phyloP scores from a whole-genome alignment of 2,329 filamentous ascomycete species.

The Cercospora sp. region DNA sequence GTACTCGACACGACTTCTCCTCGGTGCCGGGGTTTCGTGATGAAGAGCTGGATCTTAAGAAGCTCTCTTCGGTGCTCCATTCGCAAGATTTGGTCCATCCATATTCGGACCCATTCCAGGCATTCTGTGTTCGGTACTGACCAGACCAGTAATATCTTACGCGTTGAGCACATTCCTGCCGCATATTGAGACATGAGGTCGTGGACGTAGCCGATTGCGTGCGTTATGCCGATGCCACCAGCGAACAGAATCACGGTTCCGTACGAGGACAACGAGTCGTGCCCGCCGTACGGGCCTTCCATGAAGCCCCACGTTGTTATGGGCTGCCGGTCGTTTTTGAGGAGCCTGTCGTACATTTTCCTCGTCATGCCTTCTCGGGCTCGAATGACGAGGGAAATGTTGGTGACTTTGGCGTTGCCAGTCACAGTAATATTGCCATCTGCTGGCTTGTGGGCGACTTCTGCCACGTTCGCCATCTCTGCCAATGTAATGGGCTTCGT shows the following conservation, averaged over 20 bases:
- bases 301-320: conserved; percentile 66
- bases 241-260: conserved; percentile 78
- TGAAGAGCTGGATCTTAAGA: conserved; percentile 61
- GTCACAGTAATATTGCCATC: conserved; percentile 28
- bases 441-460: conserved; percentile 22
- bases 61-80: conserved; percentile 60
- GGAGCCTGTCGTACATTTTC: conserved; percentile 66
- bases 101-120: conserved; percentile 63
- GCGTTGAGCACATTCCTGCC: conserved; percentile 68
- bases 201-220: conserved; percentile 73
- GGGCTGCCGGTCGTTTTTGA: conserved; percentile 59
- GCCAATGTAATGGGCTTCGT: conserved; percentile 17
- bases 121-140: conserved; percentile 71
- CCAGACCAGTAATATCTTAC: conserved; percentile 74
- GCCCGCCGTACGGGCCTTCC: conserved; percentile 74
- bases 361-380: conserved; percentile 73
- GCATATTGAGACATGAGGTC: conserved; percentile 69
- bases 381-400: conserved; percentile 70
- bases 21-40: conserved; percentile 59
- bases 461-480: conserved; percentile 24
- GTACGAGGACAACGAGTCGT: conserved; percentile 71
- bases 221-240: conserved; percentile 77
- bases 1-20: conserved; percentile 58
- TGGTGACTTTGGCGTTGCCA: conserved; percentile 40
- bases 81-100: conserved; percentile 65